Percentiles rank a stretch among this genome's conserved stretches.
Evolutionary conservation across 2,329 filamentous ascomycete species (phyloP).

Genomic region (Colletotrichum magnum): DNA sequence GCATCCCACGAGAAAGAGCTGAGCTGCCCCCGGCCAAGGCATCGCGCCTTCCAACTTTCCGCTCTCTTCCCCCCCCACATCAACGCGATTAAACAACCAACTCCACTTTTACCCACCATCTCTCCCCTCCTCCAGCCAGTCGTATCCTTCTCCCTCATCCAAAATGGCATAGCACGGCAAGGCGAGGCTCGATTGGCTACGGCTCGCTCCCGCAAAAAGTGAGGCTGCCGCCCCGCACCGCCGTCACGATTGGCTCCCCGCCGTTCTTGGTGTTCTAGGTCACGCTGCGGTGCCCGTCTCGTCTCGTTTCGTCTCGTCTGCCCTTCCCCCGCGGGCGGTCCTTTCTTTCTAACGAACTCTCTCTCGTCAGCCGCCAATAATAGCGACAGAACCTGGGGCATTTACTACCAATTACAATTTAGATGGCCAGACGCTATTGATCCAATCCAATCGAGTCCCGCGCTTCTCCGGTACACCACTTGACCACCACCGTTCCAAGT

Average conservation of each 20-base stretch:
- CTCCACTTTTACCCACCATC: slow-evolving; percentile 12
- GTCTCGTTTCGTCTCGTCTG: slow-evolving; percentile 24
- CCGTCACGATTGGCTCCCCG: slow-evolving; percentile 28
- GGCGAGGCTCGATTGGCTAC: slow-evolving; percentile 35
- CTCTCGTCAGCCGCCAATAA: not conserved
- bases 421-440: no score
- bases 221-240: slow-evolving; percentile 39
- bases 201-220: slow-evolving; percentile 36
- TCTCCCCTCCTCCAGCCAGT: not conserved
- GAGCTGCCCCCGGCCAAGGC: no score
- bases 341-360: slow-evolving; percentile 8
- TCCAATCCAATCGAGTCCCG: no score
- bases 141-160: not conserved
- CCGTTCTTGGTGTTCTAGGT: not conserved
- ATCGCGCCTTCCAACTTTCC: slow-evolving; percentile 3
- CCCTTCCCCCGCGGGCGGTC: not conserved
- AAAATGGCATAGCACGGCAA: slow-evolving; percentile 17
- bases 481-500: no score
- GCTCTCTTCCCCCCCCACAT: not conserved
- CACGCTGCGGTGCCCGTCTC: slow-evolving; percentile 5
- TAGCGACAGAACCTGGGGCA: no score
- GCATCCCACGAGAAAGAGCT: not conserved
- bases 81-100: slow-evolving; percentile 2
- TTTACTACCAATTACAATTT: no score
- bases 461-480: no score